Evolutionary conservation across 768 basidiomycete species (phyloP).

Genomic region (Suillus americanus): DNA sequence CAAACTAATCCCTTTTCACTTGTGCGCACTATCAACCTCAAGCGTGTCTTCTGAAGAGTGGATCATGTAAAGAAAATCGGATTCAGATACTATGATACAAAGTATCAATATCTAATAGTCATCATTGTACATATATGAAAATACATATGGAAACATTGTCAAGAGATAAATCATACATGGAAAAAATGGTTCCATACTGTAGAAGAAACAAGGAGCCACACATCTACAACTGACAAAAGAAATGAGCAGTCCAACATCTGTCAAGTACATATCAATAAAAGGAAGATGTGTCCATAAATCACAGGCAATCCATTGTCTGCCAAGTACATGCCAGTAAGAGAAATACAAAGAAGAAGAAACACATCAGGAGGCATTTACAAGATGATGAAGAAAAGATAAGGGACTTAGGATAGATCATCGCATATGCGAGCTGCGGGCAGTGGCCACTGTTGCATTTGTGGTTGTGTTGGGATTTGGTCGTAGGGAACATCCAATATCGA

Average conservation of each 20-base stretch:
- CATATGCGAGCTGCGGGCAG: not conserved
- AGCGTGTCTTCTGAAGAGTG: not conserved
- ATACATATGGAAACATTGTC: not conserved
- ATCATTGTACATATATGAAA: not conserved
- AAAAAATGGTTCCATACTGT: not conserved
- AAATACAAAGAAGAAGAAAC: not conserved
- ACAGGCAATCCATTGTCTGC: not conserved
- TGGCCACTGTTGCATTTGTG: too few relatives aligned
- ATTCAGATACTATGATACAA: not conserved
- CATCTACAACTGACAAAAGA: not conserved
- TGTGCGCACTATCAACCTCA: not conserved
- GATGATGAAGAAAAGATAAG: not conserved
- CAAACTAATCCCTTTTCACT: not conserved
- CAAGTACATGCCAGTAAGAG: not conserved
- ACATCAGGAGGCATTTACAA: not conserved
- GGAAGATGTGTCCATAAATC: not conserved
- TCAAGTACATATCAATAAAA: not conserved
- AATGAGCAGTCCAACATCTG: not conserved
- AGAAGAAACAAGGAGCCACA: not conserved
- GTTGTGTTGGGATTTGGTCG: too few relatives aligned
- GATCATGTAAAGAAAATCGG: not conserved
- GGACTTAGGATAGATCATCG: not conserved
- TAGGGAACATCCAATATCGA: not conserved
- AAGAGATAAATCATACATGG: not conserved
- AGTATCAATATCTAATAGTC: not conserved